Evolutionary conservation across 768 basidiomycete species (phyloP).

Genomic region (Serpula lacrymans): DNA sequence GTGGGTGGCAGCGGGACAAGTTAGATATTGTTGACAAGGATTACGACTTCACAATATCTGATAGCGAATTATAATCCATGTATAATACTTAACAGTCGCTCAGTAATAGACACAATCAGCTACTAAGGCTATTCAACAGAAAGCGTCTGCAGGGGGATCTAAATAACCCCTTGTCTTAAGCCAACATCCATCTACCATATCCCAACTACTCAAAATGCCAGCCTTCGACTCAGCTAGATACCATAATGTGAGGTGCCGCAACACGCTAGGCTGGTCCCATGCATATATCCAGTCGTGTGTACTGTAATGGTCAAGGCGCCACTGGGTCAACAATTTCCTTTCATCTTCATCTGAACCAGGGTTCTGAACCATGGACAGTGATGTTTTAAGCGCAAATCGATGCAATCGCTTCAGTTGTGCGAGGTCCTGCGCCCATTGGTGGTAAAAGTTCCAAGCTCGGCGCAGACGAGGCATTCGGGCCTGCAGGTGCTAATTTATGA

Average conservation of each 20-base stretch:
- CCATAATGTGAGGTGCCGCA: background rate
- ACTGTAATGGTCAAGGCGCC: background rate
- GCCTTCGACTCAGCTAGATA: background rate
- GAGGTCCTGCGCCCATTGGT: background rate
- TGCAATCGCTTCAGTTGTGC: background rate
- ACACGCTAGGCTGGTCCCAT: no score
- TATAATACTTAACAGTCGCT: no score
- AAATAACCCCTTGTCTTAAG: no score
- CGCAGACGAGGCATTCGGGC: background rate
- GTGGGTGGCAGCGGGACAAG: background rate
- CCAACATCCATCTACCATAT: background rate
- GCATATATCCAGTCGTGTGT: no score
- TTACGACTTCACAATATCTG: background rate
- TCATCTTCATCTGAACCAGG: background rate
- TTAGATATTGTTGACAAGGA: background rate
- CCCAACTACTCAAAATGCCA: background rate
- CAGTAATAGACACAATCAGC: no score
- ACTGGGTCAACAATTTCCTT: background rate
- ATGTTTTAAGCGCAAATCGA: background rate
- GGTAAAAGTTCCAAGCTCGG: background rate
- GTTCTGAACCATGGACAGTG: background rate
- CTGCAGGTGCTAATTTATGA: background rate
- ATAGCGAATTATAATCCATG: no score
- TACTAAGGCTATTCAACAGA: no score
- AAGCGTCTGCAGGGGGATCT: no score